Conservation (phyloP, 257 asterid species). For the Solanum tacnaense region DNA sequence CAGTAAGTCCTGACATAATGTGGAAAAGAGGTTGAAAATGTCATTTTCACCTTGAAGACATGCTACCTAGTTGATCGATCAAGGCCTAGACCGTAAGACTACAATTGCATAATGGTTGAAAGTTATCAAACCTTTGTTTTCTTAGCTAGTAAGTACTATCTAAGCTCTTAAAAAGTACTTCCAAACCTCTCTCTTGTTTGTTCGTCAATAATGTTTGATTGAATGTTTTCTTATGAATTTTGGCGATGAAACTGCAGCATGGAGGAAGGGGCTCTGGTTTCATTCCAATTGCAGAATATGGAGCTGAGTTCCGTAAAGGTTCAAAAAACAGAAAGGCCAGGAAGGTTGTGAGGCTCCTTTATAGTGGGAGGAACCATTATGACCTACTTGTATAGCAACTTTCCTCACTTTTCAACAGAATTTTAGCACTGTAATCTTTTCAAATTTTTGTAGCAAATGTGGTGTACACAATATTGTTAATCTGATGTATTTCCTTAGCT, state of each 20-base stretch:
- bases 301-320: constrained; percentile 50
- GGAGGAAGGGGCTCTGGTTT: constrained; percentile 77
- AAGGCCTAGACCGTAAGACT: background rate
- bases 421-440: background rate
- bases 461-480: background rate
- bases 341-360: constrained; percentile 63
- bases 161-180: background rate
- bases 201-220: background rate
- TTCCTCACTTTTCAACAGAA: background rate
- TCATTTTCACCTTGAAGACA: background rate
- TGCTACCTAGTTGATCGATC: background rate
- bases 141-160: background rate
- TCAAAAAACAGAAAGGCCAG: constrained; percentile 27
- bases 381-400: constrained; percentile 47
- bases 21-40: background rate
- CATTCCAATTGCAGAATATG: constrained; percentile 93
- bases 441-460: background rate
- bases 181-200: background rate
- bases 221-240: background rate
- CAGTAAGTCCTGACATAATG: background rate
- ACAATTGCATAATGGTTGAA: background rate
- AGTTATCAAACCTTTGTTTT: background rate
- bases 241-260: constrained; percentile 38
- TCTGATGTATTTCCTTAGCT: background rate
- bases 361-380: constrained; percentile 80